phyloP scores from a whole-genome alignment of 1,284 basidiomycete species.

The Termitomyces sp. region DNA sequence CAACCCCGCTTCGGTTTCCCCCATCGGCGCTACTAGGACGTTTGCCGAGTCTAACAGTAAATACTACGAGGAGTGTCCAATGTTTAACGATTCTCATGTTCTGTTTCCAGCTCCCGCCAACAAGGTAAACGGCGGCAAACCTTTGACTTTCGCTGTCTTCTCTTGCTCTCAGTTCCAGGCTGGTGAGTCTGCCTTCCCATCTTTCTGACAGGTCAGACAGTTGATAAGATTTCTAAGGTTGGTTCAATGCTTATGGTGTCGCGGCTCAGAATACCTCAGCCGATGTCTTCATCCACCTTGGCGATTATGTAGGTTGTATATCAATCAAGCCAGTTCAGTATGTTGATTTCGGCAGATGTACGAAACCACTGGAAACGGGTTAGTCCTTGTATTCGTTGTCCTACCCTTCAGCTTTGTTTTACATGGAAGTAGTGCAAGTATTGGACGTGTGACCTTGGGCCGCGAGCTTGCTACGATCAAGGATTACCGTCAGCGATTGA shows the following conservation, averaged over 20 bases:
- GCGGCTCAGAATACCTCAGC: constrained; percentile 53
- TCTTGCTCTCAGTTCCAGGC: constrained; percentile 1
- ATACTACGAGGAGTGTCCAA: not conserved
- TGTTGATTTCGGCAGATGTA: not conserved
- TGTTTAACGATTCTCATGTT: not conserved
- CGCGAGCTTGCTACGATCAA: constrained; percentile 56
- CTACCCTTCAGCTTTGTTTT: not conserved
- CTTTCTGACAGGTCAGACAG: not conserved
- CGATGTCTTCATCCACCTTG: constrained; percentile 60
- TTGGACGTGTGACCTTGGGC: constrained; percentile 45
- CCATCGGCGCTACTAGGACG: constrained; percentile 48
- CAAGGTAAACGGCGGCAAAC: not conserved
- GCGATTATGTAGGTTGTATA: constrained; percentile 49
- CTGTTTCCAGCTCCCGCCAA: not conserved
- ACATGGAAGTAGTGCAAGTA: constrained; percentile 31
- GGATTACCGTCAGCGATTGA: constrained; percentile 59
- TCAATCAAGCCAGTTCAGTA: not conserved
- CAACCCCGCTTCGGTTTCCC: constrained; percentile 40
- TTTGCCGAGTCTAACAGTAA: not conserved
- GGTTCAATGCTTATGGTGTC: constrained; percentile 65
- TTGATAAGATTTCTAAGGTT: constrained; percentile 34
- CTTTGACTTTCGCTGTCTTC: not conserved
- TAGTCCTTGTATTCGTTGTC: not conserved
- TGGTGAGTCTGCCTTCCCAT: not conserved
- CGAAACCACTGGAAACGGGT: not conserved